Evolutionary conservation across 2,329 filamentous ascomycete species (phyloP), one percentile per base, ranked within the genome.

Genomic region (Cladosporium sp.): DNA sequence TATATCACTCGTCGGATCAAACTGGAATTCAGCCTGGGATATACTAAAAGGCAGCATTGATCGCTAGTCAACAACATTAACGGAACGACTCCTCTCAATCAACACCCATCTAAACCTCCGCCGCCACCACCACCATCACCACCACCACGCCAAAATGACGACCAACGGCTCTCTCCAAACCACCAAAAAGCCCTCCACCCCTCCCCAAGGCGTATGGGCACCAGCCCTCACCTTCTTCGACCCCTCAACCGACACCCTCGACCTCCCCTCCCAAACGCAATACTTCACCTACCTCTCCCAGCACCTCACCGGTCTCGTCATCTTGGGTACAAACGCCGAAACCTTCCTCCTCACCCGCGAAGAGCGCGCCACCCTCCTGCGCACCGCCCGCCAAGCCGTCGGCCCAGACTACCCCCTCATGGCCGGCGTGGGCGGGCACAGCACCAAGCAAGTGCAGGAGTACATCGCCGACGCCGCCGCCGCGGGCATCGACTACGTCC

Each of bases 201-300:
- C 88, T 4, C 52, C 57, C 30, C 49, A 63, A 2, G 64, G 64
- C 20, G 57, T 66, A 43, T 67, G 63, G 62, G 62, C 60, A 5
- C 72, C 72, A 19, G 70, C 72, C 7, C 65, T 75, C 15, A 75
- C 72, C 13, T 71, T 75, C 59, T 74, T 72, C 61, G 64, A 72
- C 51, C 64, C 63, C n/a, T 46, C 57, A 11, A 65, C 56, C 29
- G 69, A 71, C 50, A 59, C 63, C 16, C 57, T 75, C n/a, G 70
- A 73, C 54, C 61, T 73, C 30, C 55, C 56, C 4, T 63, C 69
- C 0, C 72, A 74, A 51, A 59, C 64, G 35, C 65, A 70, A 55
- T 74, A 73, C 65, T 74, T 69, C 60, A 54, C 55, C 5, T 74
- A 74, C 57, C 67, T 75, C 47, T 67, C 69, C 13, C 59, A 62